Conservation (phyloP, 192 early-diverging fungal genomes). For the Nowakowskiella sp. region DNA sequence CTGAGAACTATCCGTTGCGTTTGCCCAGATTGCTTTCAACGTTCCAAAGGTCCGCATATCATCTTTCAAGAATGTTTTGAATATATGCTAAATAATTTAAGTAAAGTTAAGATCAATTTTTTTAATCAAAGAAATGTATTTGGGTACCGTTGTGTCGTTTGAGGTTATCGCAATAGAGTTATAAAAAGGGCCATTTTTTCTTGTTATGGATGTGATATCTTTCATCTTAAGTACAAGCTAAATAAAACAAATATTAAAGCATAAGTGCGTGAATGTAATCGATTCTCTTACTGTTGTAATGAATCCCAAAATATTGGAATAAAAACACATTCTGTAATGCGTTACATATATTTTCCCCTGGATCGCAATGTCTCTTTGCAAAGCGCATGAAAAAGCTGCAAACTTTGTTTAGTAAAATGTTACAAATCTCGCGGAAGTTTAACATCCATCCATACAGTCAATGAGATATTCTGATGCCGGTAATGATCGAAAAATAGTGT, state of each 20-base stretch:
- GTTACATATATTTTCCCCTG: slow-evolving; percentile 49
- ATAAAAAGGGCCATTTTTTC: slow-evolving; percentile 17
- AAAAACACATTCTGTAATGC: slow-evolving; percentile 54
- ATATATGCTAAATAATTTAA: slow-evolving; percentile 21
- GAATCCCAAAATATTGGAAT: slow-evolving; percentile 54
- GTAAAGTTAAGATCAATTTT: neutral
- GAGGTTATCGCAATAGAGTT: slow-evolving; percentile 22
- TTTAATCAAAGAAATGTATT: neutral
- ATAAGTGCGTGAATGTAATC: neutral
- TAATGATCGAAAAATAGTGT: slow-evolving; percentile 32
- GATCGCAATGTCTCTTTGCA: slow-evolving; percentile 35
- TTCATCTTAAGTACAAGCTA: slow-evolving; percentile 35
- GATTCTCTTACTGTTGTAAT: slow-evolving; percentile 41
- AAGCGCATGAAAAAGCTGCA: slow-evolving; percentile 18
- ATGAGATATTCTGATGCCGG: slow-evolving; percentile 31
- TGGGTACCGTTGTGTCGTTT: slow-evolving; percentile 6
- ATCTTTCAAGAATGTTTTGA: slow-evolving; percentile 34
- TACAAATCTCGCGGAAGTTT: slow-evolving; percentile 16
- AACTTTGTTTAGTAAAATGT: slow-evolving; percentile 12
- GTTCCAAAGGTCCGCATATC: slow-evolving; percentile 12
- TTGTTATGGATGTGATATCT: slow-evolving; percentile 30
- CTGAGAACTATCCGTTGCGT: slow-evolving; percentile 10
- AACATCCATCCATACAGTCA: slow-evolving; percentile 16
- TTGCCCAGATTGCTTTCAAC: slow-evolving; percentile 22
- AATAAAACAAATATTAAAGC: slow-evolving; percentile 4